Conservation (phyloP, 495 filamentous ascomycete species). For the Lepraria neglecta region DNA sequence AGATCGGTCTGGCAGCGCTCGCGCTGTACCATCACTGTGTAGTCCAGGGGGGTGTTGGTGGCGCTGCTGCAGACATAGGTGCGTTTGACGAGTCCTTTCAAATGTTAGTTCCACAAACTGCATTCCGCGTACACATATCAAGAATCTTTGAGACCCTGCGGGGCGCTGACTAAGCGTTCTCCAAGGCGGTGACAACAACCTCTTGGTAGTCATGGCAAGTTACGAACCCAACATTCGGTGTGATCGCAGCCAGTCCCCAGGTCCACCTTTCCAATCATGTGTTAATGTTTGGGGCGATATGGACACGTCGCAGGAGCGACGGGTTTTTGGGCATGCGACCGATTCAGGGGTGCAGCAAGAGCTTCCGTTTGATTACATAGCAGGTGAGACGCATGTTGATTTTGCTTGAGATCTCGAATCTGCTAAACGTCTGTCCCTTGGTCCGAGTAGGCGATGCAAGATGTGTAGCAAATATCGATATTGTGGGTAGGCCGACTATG, state of each 20-base stretch:
- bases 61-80: conserved; percentile 5
- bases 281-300: background rate
- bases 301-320: background rate
- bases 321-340: background rate
- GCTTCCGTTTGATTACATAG: background rate
- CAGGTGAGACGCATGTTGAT: background rate
- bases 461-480: background rate
- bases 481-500: background rate
- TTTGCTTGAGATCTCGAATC: too few species aligned
- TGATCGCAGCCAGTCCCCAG: background rate
- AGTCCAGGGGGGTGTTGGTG: background rate
- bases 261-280: background rate
- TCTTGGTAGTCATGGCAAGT: background rate
- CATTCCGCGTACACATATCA: background rate
- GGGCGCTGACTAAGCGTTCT: background rate
- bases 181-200: conserved; percentile 11
- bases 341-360: background rate
- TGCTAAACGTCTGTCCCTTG: background rate
- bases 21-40: conserved; percentile 2
- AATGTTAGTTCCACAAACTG: background rate
- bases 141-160: background rate
- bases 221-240: conserved; percentile 2
- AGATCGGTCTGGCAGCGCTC: conserved; percentile 3
- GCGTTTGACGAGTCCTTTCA: background rate
- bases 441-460: conserved; percentile 5